Conservation (phyloP, 106 monocot species). For the Amphibolis antarctica region DNA sequence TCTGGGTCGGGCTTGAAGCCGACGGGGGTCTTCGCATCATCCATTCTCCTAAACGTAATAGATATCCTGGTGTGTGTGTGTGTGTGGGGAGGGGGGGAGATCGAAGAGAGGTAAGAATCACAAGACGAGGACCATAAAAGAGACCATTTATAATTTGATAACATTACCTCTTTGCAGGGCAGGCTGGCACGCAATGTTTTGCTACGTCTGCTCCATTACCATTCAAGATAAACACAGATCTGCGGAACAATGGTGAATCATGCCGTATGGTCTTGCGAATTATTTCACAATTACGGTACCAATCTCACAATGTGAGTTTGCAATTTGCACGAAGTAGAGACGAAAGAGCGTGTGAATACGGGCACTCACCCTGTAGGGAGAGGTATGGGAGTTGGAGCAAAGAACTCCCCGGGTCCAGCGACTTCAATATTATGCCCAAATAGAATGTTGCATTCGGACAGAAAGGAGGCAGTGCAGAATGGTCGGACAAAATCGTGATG, state of each 20-base stretch:
- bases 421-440: slow-evolving; percentile 6
- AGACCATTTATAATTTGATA: neutral
- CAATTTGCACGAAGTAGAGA: neutral
- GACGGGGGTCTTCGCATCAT: slow-evolving; percentile 30
- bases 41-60: slow-evolving; percentile 78
- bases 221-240: slow-evolving; percentile 73
- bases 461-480: slow-evolving; percentile 13
- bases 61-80: too few species aligned
- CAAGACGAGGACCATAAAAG: neutral
- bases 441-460: slow-evolving; percentile 16
- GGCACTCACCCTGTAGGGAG: slow-evolving; percentile 8
- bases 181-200: slow-evolving; percentile 80
- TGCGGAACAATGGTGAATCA: slow-evolving; percentile 4
- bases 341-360: neutral
- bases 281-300: neutral
- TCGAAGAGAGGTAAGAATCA: neutral
- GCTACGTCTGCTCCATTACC: slow-evolving; percentile 88
- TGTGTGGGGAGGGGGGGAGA: too few species aligned
- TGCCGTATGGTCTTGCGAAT: too few species aligned
- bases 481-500: slow-evolving; percentile 18
- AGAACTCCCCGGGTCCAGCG: slow-evolving; percentile 5
- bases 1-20: slow-evolving; percentile 44
- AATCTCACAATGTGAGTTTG: neutral
- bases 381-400: slow-evolving; percentile 6
- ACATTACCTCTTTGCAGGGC: slow-evolving; percentile 52